phyloP scores from a whole-genome alignment of 345 rosid genomes.

The Draba incana region DNA sequence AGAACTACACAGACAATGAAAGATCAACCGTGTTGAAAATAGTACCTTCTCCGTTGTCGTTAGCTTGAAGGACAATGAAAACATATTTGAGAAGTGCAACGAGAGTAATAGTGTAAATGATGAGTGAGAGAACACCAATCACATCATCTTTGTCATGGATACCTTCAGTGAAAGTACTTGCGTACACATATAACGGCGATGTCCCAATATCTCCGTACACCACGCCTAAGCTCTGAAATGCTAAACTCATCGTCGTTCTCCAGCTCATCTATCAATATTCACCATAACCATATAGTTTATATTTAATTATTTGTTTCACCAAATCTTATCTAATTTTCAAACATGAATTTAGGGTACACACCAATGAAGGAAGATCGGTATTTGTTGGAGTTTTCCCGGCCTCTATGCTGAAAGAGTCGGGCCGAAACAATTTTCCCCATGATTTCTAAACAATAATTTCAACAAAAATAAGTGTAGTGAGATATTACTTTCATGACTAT shows the following conservation, averaged over 20 bases:
- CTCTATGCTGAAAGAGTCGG: slow-evolving; percentile 75
- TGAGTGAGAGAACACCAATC: slow-evolving; percentile 67
- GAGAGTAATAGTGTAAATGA: slow-evolving; percentile 62
- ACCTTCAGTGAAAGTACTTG: slow-evolving; percentile 58
- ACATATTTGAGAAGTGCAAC: slow-evolving; percentile 66
- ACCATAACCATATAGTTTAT: background rate
- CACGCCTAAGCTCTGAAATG: slow-evolving; percentile 74
- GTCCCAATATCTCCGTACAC: slow-evolving; percentile 85
- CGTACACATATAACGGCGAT: slow-evolving; percentile 70
- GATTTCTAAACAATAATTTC: slow-evolving; percentile 43
- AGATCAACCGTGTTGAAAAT: too few species aligned
- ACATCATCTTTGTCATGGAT: slow-evolving; percentile 53
- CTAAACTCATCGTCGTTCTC: slow-evolving; percentile 60
- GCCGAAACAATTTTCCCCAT: slow-evolving; percentile 71
- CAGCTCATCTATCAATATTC: slow-evolving; percentile 45
- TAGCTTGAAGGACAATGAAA: slow-evolving; percentile 69
- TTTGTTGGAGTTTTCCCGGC: slow-evolving; percentile 55
- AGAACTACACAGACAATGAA: too few species aligned
- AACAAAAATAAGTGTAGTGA: too few species aligned
- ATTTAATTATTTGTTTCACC: background rate
- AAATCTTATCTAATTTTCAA: background rate
- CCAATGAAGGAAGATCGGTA: slow-evolving; percentile 39
- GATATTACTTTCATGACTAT: too few species aligned
- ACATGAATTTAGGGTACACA: background rate
- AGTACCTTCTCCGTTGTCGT: slow-evolving; percentile 83